Evolutionary conservation across 164 flowering plant genomes (phyloP).

Genomic region (Nymphaea thermarum): DNA sequence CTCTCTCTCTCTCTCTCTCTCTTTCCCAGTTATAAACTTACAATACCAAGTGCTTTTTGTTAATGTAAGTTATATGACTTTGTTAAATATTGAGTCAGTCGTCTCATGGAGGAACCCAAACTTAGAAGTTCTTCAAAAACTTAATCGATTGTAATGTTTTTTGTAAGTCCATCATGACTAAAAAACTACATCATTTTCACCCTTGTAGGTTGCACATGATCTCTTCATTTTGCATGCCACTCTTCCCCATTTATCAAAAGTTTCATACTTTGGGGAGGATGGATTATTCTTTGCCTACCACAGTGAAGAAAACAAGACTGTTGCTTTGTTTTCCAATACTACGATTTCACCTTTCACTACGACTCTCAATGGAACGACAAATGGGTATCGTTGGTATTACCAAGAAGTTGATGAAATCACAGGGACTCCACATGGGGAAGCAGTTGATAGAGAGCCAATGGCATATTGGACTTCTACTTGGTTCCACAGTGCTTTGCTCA

Average conservation of each 20-base stretch:
- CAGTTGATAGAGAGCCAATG: not conserved
- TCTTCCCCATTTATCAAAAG: slow-evolving; percentile 27
- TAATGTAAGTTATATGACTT: too few species aligned
- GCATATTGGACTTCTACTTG: slow-evolving; percentile 16
- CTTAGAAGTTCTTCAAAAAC: too few species aligned
- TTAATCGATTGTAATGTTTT: not conserved
- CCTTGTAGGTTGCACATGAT: slow-evolving; percentile 37
- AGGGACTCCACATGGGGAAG: slow-evolving; percentile 28
- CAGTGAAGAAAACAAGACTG: slow-evolving; percentile 15
- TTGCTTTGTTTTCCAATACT: slow-evolving; percentile 27
- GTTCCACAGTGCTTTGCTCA: slow-evolving; percentile 26
- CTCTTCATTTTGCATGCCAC: slow-evolving; percentile 26
- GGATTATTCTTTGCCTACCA: slow-evolving; percentile 39
- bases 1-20: not conserved
- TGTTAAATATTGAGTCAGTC: not conserved
- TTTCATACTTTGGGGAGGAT: slow-evolving; percentile 36
- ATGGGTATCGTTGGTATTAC: slow-evolving; percentile 19
- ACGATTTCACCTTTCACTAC: slow-evolving; percentile 8
- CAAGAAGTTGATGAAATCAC: slow-evolving; percentile 24
- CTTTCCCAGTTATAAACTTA: not conserved
- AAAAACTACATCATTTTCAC: not conserved
- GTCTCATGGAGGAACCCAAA: not conserved
- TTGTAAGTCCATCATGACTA: not conserved
- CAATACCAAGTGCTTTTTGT: too few species aligned
- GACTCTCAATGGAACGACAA: not conserved